phyloP scores from a whole-genome alignment of 1,284 basidiomycete species.

The Coniferiporia weirii region DNA sequence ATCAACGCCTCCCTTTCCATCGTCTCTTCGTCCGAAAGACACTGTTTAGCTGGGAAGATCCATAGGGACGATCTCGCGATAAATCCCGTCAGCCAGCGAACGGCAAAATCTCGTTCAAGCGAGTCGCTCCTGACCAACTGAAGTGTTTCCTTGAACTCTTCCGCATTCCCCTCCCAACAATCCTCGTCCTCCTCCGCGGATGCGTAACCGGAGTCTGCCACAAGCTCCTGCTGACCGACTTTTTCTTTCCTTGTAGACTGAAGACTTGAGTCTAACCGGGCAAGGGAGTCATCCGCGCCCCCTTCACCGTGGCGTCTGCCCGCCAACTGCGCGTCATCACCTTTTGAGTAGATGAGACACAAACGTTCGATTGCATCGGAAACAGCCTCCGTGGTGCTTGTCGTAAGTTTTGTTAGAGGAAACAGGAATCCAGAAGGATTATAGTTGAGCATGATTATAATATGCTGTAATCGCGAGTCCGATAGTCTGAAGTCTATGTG shows the following conservation, averaged over 20 bases:
- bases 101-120: conserved; percentile 17
- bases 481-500: not conserved
- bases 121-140: conserved; percentile 12
- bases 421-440: conserved; percentile 17
- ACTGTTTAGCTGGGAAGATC: conserved; percentile 10
- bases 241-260: not conserved
- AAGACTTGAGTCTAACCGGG: conserved; percentile 3
- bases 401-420: conserved; percentile 7
- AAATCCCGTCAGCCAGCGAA: conserved; percentile 24
- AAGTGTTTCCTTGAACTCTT: conserved; percentile 2
- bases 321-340: conserved; percentile 4
- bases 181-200: conserved; percentile 25
- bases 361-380: conserved; percentile 11
- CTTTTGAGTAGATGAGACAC: conserved; percentile 13
- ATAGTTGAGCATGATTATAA: conserved; percentile 8
- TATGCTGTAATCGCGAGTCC: not conserved
- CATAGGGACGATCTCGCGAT: conserved; percentile 27
- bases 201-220: conserved; percentile 21
- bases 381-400: conserved; percentile 2
- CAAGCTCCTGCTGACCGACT: conserved; percentile 21
- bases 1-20: conserved; percentile 25
- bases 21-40: conserved; percentile 23
- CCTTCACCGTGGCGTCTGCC: conserved; percentile 2
- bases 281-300: not conserved
- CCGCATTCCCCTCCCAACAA: conserved; percentile 18